Base-by-base conservation (phyloP, 805 yeast species). In the Teunomyces kruisii region DNA sequence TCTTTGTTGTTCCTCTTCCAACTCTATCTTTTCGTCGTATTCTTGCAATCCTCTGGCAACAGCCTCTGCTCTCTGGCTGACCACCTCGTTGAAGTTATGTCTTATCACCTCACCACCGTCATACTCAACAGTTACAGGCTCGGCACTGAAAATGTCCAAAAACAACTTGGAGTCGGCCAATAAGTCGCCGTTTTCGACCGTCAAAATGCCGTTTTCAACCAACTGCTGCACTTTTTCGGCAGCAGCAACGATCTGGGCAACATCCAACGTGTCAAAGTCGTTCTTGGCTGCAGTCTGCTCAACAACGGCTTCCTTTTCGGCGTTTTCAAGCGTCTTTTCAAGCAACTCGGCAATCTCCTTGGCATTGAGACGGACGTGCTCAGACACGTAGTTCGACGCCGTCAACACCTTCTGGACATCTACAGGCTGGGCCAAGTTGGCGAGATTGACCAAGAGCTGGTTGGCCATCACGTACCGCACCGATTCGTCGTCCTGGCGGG, bases 391-490 rank as follows among this genome's bases (percentile, higher is more conserved):
- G 46, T 64, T 72, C 44, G 70, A 73, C 19, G 67, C 72, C 27
- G 75, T 69, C 40, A 81, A 58, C 4, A 87, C 79, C 19, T 81
- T 83, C 4, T 74, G 66, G 0, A 80, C 65, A 44, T 80, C 83
- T 0, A 76, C 74, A 3, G 97, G 95, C 26, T 41, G 51, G 7
- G 73, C 65, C 30, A 75, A 54, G 3, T 76, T 67, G 4, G 82
- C 82, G 36, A 94, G 62, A 0, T 84, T 74, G 0, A 84, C 82
- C 31, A 94, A 59, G 10, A 84, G 62, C 54, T 85, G 94, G 57
- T 88, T 90, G 4, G 96, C 80, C 92, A 91, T 84, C 12, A 94
- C 73, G 56, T 72, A 92, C 48, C 95, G 72, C 2, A 85, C 80
- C 2, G 96, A 86, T 65, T 94, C 99, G 62, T 94, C 99, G 39